Percentiles rank a stretch among this genome's conserved stretches.
phyloP scores from a whole-genome alignment of 257 asterid species.

The Solanum acaule region DNA sequence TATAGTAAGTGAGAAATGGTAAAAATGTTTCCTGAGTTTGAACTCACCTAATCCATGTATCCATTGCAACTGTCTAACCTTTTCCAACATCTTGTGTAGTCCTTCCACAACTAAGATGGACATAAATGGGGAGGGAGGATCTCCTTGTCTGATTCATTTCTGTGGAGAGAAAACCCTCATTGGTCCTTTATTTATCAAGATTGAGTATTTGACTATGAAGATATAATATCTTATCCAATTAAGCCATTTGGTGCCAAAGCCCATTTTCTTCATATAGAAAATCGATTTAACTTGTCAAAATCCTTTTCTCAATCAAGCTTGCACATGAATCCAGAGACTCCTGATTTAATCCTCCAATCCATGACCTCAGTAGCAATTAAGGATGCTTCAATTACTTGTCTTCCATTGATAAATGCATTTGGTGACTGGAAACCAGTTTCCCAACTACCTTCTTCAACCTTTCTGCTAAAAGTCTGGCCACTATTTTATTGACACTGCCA shows the following conservation, averaged over 20 bases:
- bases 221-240: neutral
- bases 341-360: neutral
- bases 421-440: neutral
- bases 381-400: neutral
- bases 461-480: neutral
- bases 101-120: neutral
- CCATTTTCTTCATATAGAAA: neutral
- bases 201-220: neutral
- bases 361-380: neutral
- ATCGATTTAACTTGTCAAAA: neutral
- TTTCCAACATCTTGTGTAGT: neutral
- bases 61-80: neutral
- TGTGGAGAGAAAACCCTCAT: neutral
- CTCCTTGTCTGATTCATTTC: neutral
- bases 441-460: neutral
- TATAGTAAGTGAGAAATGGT: neutral
- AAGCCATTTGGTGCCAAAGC: neutral
- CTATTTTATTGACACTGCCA: too few relatives aligned
- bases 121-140: neutral
- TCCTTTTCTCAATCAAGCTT: neutral
- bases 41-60: neutral
- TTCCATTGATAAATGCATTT: neutral
- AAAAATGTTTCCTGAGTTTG: neutral
- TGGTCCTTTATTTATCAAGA: neutral
- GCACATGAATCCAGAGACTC: neutral